phyloP scores from a whole-genome alignment of 805 yeast genomes.

The Candida xiaguanensis region DNA sequence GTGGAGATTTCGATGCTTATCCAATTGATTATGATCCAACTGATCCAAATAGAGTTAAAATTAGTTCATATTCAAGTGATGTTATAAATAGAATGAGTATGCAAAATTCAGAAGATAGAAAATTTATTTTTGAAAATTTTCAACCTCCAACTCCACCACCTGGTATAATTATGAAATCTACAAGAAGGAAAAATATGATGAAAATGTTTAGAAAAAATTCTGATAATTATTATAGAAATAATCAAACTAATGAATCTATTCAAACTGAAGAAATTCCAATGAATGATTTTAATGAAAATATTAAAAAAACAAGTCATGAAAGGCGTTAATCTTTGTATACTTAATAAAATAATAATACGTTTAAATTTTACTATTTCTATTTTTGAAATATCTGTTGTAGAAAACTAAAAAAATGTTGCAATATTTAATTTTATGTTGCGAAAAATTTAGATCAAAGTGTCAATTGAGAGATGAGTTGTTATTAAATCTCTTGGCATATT shows the following conservation, averaged over 20 bases:
- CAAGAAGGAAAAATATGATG: conserved; percentile 7
- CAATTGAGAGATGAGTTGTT: too few relatives aligned
- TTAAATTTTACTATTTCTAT: too few relatives aligned
- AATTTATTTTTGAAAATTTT: not conserved
- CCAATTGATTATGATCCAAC: conserved; percentile 76
- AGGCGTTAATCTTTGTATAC: conserved; percentile 5
- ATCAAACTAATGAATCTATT: conserved; percentile 11
- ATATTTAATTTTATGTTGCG: too few relatives aligned
- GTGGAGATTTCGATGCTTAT: conserved; percentile 65
- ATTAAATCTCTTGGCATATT: too few relatives aligned
- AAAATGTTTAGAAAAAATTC: conserved; percentile 6
- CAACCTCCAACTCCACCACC: conserved; percentile 10
- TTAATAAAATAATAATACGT: too few relatives aligned
- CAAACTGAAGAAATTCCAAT: conserved; percentile 52
- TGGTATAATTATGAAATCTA: not conserved
- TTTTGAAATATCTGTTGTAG: too few relatives aligned
- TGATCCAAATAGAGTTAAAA: conserved; percentile 59
- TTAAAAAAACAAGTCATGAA: conserved; percentile 20
- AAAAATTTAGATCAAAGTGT: too few relatives aligned
- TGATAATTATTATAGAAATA: conserved; percentile 3
- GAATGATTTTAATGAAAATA: conserved; percentile 35
- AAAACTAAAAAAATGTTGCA: too few relatives aligned
- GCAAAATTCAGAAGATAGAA: conserved; percentile 5
- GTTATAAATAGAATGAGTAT: conserved; percentile 18
- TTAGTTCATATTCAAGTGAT: conserved; percentile 39